Conservation (phyloP, 345 rosid genomes). For the Murraya koenigii region DNA sequence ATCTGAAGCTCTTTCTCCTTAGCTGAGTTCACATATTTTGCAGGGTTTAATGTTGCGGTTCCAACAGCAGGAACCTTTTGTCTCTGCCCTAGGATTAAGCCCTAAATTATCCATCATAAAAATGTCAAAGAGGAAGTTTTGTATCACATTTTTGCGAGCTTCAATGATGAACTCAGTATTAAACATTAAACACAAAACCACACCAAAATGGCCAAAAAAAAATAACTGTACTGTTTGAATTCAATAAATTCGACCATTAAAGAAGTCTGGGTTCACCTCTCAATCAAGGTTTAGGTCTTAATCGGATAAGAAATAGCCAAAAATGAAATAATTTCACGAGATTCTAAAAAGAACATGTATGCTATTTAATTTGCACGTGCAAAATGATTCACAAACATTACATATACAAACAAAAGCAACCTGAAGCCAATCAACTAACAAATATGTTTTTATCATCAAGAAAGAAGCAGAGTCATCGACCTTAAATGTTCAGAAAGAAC, state of each 20-base stretch:
- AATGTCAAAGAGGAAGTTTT: neutral
- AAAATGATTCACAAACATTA: neutral
- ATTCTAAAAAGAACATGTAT: neutral
- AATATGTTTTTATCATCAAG: neutral
- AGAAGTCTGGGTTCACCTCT: neutral
- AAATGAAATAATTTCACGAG: neutral
- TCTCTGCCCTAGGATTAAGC: constrained; percentile 42
- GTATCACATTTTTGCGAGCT: neutral
- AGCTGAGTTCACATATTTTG: constrained; percentile 53
- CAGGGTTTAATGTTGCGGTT: constrained; percentile 56
- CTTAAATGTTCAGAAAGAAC: neutral
- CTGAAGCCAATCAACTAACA: neutral
- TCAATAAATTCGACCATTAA: no score
- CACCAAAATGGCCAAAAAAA: neutral
- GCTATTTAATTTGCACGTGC: neutral
- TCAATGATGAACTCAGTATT: neutral
- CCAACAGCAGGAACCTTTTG: constrained; percentile 59
- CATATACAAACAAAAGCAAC: neutral
- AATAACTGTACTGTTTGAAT: no score
- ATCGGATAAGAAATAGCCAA: neutral
- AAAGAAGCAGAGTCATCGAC: neutral
- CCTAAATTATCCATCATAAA: constrained; percentile 25
- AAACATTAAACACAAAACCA: neutral
- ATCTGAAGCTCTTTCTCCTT: constrained; percentile 61
- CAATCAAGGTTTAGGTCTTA: neutral